Evolutionary conservation across 176 grass and related monocot species (phyloP).

Genomic region (Alopecurus myosuroides): DNA sequence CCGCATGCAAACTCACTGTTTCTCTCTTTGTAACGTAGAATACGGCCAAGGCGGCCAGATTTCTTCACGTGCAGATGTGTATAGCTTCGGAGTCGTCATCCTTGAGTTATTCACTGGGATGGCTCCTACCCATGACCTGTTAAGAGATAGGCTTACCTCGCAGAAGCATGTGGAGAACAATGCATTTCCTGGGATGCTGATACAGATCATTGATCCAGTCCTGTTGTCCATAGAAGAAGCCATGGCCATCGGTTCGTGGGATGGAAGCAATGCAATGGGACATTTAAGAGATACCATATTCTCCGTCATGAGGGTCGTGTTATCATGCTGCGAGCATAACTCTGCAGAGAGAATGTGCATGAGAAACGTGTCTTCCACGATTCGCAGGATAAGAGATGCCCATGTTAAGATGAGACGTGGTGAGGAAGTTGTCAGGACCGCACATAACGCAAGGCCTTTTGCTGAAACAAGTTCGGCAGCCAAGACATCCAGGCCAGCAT

Average conservation of each 20-base stretch:
- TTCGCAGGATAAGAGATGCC: slow-evolving; percentile 4
- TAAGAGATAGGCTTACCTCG: slow-evolving; percentile 23
- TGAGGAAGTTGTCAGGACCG: not conserved
- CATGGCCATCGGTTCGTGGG: not conserved
- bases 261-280: not conserved
- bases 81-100: slow-evolving; percentile 47
- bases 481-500: not conserved
- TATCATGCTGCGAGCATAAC: slow-evolving; percentile 16
- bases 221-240: not conserved
- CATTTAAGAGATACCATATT: not conserved
- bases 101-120: slow-evolving; percentile 49
- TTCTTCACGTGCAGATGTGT: slow-evolving; percentile 30
- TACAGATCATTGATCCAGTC: slow-evolving; percentile 21
- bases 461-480: not conserved
- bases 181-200: not conserved
- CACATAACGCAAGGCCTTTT: not conserved
- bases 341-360: slow-evolving; percentile 14
- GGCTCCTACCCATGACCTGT: slow-evolving; percentile 31
- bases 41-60: slow-evolving; percentile 10
- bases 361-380: not conserved
- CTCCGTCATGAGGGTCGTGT: not conserved
- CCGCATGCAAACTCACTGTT: not conserved
- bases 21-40: slow-evolving; percentile 3
- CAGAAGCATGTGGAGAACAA: not conserved
- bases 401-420: not conserved